These are phyloP conservation scores for Boletus rubropictus DNA, from an alignment of 768 basidiomycete species.

Conservation along the genomic window DNA sequence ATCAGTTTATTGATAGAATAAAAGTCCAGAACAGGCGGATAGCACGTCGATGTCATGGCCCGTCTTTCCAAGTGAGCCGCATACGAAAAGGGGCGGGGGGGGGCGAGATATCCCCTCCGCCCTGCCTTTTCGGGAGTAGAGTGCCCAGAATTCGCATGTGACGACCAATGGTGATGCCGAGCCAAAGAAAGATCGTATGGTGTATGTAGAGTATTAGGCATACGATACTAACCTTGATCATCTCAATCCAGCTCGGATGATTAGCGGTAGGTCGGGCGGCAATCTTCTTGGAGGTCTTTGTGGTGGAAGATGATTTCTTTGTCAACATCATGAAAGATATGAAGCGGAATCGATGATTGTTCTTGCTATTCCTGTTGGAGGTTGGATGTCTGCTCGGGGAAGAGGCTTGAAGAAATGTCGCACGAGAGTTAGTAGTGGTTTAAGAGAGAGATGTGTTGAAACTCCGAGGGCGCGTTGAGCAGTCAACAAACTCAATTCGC, in stretches of 20 bases:
- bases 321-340: constrained; percentile 25
- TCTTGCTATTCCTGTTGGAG: constrained; percentile 15
- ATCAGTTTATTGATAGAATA: constrained; percentile 6
- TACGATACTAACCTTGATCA: constrained; percentile 63
- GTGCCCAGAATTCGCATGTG: constrained; percentile 7
- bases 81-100: constrained; percentile 6
- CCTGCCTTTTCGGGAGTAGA: constrained; percentile 35
- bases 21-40: constrained; percentile 5
- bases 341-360: constrained; percentile 8
- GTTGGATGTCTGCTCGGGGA: constrained; percentile 11
- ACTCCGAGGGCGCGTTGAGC: constrained; percentile 38
- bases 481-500: constrained; percentile 38
- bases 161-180: constrained; percentile 2
- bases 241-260: constrained; percentile 62
- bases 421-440: constrained; percentile 45
- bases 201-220: constrained; percentile 8
- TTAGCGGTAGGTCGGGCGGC: constrained; percentile 28
- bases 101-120: constrained; percentile 30
- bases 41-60: not conserved
- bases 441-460: constrained; percentile 37
- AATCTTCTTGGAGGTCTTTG: constrained; percentile 38
- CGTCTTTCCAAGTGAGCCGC: constrained; percentile 12
- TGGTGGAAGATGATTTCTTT: constrained; percentile 42
- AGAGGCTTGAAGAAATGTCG: constrained; percentile 18
- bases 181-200: constrained; percentile 12